Base-by-base conservation (phyloP, 768 basidiomycete genomes). In the Rickenella mellea region DNA sequence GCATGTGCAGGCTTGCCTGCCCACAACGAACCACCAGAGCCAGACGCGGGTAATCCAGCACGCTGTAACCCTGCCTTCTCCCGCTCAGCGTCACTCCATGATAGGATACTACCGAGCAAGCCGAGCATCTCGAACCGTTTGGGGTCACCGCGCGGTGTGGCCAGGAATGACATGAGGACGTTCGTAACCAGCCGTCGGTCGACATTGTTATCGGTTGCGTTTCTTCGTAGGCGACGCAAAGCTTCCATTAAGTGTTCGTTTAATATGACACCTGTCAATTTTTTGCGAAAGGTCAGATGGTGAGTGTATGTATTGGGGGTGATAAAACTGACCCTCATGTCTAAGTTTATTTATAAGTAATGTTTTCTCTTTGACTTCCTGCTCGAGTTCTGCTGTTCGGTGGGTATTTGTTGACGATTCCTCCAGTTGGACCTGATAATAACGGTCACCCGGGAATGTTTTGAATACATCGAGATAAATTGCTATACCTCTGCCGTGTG, bases 231-330 rank as follows among this genome's bases (percentile, higher is more conserved):
- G 19, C 96, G 82, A 10, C 94, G 87, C n/a, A 99, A 75, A 3
- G 96, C 96, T 61, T 98, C 94, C 53, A 92, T 96, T 9, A 99
- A 70, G 54, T 99, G 96, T 56, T 98, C 96, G 51, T 98, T 98
- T 57, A 93, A 80, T 45, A 97, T 94, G 11, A 99, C 91, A 39
- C 85, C 94, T 94, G 49, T 10, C 48, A 17, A 17, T 26, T n/a
- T 20, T 21, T 31, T 39, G 43, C 32, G 21, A 41, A 32, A 26
- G 50, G 43, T 22, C 35, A 41, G n/a, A 46, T 32, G 35, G 19
- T 12, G 25, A 25, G 33, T 40, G 25, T 14, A 50, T 2, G 37
- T 31, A 21, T 35, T 6, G 20, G 24, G 31, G 9, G 27, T 26
- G 22, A 39, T 33, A n/a, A 40, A 28, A 58, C 66, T 26, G 48